phyloP scores from a whole-genome alignment of 306 rosid species.

The barrel medic (Medicago truncatula) region DNA sequence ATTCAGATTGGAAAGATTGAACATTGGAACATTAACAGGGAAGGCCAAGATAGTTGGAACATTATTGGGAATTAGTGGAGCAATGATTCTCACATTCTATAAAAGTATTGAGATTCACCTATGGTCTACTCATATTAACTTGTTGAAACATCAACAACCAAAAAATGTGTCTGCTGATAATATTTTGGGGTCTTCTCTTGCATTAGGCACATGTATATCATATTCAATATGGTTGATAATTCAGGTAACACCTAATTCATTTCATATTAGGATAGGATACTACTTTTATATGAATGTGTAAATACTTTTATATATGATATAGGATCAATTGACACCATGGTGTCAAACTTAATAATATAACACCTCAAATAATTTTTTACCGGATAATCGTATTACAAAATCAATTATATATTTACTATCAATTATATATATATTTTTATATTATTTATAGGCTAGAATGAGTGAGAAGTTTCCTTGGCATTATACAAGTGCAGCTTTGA shows the following conservation, averaged over 20 bases:
- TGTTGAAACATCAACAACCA: not conserved
- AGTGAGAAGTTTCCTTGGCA: constrained; percentile 45
- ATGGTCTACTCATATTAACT: constrained; percentile 38
- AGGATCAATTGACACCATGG: too few relatives aligned
- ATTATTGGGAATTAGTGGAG: constrained; percentile 41
- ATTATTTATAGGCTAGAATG: constrained; percentile 36
- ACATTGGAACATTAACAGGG: constrained; percentile 33
- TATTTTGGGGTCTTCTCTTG: constrained; percentile 27
- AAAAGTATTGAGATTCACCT: constrained; percentile 37
- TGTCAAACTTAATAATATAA: too few relatives aligned
- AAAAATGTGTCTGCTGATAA: not conserved
- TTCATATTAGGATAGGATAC: not conserved
- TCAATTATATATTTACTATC: too few relatives aligned
- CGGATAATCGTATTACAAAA: too few relatives aligned
- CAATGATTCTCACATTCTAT: constrained; percentile 44
- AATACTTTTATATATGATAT: too few relatives aligned
- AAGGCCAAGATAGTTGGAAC: constrained; percentile 42
- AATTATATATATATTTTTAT: too few relatives aligned
- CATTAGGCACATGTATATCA: constrained; percentile 38
- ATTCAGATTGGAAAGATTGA: constrained; percentile 40
- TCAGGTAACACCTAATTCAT: constrained; percentile 10
- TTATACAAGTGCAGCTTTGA: constrained; percentile 46
- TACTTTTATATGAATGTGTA: too few relatives aligned
- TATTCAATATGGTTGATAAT: constrained; percentile 41
- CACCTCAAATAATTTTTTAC: too few relatives aligned